These are phyloP conservation scores for Rhizopus delemar DNA, from an alignment of 371 early-diverging fungal species.

Conservation along the genomic window DNA sequence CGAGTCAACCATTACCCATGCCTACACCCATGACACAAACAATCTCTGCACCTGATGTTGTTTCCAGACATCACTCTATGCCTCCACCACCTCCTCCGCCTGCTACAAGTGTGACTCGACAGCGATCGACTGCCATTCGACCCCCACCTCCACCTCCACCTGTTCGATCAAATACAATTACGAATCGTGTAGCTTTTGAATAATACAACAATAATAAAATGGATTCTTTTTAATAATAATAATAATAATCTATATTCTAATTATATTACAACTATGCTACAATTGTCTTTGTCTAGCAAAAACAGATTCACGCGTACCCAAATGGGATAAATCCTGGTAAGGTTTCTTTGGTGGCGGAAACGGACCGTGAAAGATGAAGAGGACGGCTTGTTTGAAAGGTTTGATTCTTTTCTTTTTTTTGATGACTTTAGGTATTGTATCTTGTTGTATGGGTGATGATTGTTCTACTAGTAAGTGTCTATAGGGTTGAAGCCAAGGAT, in stretches of 20 bases:
- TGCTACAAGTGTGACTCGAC: slow-evolving; percentile 10
- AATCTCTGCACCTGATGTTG: slow-evolving; percentile 2
- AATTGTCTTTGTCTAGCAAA: slow-evolving; percentile 13
- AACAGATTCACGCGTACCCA: slow-evolving; percentile 29
- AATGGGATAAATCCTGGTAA: slow-evolving; percentile 28
- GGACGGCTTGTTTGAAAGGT: slow-evolving; percentile 7
- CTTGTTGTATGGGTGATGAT: slow-evolving; percentile 4
- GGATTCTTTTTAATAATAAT: background rate
- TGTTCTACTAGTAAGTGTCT: background rate
- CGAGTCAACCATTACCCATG: background rate
- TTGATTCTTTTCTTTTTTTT: slow-evolving; percentile 4
- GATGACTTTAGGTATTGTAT: background rate
- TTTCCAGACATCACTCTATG: background rate
- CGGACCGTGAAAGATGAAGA: slow-evolving; percentile 27
- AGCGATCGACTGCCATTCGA: slow-evolving; percentile 13
- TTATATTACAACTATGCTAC: slow-evolving; percentile 1
- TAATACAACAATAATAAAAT: slow-evolving; percentile 3
- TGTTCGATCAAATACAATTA: background rate
- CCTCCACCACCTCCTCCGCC: slow-evolving; percentile 3
- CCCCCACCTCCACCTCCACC: slow-evolving; percentile 17
- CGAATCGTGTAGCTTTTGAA: slow-evolving; percentile 1
- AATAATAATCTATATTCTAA: slow-evolving; percentile 11
- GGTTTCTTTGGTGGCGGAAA: slow-evolving; percentile 35
- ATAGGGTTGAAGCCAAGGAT: slow-evolving; percentile 42
- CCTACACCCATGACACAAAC: background rate